A percentile compares a stretch with the other conserved stretches of the same genome.
Evolutionary conservation across 371 early-diverging fungal species (phyloP).

Genomic region (Zopfochytrium polystomum): DNA sequence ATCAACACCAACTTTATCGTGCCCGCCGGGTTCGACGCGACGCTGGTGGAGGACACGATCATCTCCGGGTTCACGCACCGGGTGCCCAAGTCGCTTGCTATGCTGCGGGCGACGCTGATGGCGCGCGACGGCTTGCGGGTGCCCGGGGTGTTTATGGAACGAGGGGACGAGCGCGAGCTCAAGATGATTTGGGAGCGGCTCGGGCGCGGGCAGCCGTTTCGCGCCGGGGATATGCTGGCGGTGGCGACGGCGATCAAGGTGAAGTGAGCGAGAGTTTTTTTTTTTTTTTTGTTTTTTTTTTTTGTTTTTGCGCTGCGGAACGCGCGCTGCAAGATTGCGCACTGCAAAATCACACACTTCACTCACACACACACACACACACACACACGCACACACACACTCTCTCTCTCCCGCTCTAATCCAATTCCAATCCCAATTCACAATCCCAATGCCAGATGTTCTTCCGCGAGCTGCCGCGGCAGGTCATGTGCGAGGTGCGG

Average conservation of each 20-base stretch:
- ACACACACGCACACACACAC: too few species aligned
- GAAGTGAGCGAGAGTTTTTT: too few species aligned
- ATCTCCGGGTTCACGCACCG: slow-evolving; percentile 17
- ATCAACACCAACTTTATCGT: too few species aligned
- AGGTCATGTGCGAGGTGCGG: slow-evolving; percentile 17
- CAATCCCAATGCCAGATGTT: too few species aligned
- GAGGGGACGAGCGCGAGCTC: slow-evolving; percentile 13
- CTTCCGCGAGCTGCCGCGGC: slow-evolving; percentile 18
- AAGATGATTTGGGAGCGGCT: slow-evolving; percentile 6
- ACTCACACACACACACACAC: too few species aligned
- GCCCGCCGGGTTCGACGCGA: too few species aligned
- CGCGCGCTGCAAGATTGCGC: too few species aligned
- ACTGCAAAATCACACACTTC: too few species aligned
- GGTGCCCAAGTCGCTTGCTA: slow-evolving; percentile 12
- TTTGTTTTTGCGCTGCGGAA: too few species aligned
- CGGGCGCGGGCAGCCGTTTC: slow-evolving; percentile 3
- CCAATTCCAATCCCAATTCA: too few species aligned
- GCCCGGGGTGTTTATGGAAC: slow-evolving; percentile 13
- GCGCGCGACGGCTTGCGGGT: slow-evolving; percentile 7
- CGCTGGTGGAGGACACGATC: slow-evolving; percentile 14
- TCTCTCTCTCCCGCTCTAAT: too few species aligned
- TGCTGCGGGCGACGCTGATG: slow-evolving; percentile 13
- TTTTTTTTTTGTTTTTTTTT: too few species aligned
- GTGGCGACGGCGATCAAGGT: slow-evolving; percentile 21
- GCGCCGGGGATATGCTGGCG: slow-evolving; percentile 8